Evolutionary conservation across 1,284 basidiomycete genomes (phyloP).

Genomic region (Pisolithus thermaeus): DNA sequence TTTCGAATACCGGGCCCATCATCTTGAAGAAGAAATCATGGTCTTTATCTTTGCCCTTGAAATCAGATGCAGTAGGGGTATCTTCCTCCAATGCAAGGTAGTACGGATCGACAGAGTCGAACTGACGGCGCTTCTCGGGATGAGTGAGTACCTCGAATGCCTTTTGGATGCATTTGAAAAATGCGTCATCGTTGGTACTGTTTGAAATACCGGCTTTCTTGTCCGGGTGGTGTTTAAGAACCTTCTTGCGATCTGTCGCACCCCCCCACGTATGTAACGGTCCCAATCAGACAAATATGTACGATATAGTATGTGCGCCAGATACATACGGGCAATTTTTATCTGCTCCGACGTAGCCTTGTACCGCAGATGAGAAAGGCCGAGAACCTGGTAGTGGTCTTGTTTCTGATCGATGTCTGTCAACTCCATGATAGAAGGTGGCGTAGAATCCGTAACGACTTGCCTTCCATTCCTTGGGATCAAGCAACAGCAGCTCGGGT

Average conservation of each 20-base stretch:
- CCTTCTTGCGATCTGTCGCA: constrained; percentile 87
- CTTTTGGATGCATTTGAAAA: constrained; percentile 99
- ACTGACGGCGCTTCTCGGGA: constrained; percentile 86
- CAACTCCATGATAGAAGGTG: neutral
- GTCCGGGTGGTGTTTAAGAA: constrained; percentile 98
- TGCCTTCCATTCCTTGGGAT: constrained; percentile 99
- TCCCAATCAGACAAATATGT: constrained; percentile 7
- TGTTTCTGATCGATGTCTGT: constrained; percentile 62
- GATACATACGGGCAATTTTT: constrained; percentile 85
- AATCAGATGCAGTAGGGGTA: constrained; percentile 61
- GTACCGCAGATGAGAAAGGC: constrained; percentile 87
- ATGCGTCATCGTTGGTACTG: constrained; percentile 89
- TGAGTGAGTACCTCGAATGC: constrained; percentile 90
- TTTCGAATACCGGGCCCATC: constrained; percentile 80
- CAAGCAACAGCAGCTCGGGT: constrained; percentile 64
- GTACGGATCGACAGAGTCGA: constrained; percentile 91
- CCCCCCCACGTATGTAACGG: constrained; percentile 2
- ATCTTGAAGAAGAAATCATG: constrained; percentile 55
- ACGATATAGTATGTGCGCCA: neutral
- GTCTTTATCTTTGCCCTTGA: constrained; percentile 48
- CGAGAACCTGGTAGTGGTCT: constrained; percentile 96
- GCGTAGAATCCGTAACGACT: constrained; percentile 12
- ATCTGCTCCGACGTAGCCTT: constrained; percentile 90
- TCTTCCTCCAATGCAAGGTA: constrained; percentile 75
- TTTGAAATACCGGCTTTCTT: constrained; percentile 84